A percentile compares a stretch with the other conserved stretches of the same genome.
phyloP scores from a whole-genome alignment of 306 rosid species.

The Cicer arietinum region DNA sequence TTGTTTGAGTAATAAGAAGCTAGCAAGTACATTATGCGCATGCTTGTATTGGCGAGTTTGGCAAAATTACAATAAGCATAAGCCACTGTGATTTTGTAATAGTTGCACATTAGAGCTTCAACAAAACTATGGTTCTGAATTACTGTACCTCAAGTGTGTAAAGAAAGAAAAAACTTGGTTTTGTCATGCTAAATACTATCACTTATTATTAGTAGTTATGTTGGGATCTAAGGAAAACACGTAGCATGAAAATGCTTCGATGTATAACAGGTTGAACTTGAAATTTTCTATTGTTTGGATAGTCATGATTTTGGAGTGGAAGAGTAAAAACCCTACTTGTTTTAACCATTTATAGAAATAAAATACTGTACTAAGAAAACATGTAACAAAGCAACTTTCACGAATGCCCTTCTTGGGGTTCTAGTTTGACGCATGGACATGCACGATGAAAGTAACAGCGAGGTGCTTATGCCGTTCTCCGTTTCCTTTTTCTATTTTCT shows the following conservation, averaged over 20 bases:
- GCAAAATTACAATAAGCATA: too few species aligned
- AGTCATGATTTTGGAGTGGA: background rate
- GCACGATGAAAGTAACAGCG: background rate
- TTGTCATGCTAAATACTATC: background rate
- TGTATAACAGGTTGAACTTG: background rate
- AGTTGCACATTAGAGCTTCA: too few species aligned
- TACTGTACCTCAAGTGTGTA: background rate
- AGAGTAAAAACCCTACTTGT: background rate
- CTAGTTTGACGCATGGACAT: background rate
- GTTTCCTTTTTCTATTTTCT: background rate
- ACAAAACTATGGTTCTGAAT: background rate
- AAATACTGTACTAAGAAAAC: background rate
- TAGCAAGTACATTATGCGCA: background rate
- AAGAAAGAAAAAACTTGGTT: background rate
- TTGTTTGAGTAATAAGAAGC: constrained; percentile 1
- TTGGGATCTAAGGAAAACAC: background rate
- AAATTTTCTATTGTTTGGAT: background rate
- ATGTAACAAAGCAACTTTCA: background rate
- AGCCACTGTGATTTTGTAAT: too few species aligned
- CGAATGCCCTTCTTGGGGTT: background rate
- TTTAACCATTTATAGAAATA: background rate
- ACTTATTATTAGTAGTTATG: background rate
- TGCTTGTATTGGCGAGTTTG: too few species aligned
- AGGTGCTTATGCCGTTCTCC: background rate
- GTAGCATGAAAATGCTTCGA: background rate